Percentiles rank a stretch among this genome's conserved stretches.
Evolutionary conservation across 2,329 filamentous ascomycete genomes (phyloP).

Genomic region (Epichloe sp.): DNA sequence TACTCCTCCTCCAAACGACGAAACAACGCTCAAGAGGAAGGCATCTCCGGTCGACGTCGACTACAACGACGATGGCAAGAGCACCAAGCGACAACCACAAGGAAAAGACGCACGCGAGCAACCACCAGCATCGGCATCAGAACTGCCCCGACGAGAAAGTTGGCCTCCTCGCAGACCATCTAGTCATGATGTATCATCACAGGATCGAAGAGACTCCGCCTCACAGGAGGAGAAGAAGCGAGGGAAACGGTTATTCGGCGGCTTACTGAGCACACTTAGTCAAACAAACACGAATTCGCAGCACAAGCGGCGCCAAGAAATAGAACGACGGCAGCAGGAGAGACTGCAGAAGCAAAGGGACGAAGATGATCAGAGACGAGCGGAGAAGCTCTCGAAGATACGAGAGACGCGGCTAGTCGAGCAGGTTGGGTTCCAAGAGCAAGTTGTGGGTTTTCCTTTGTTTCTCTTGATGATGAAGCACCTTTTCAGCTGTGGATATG

Average conservation of each 20-base stretch:
- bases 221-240: constrained; percentile 67
- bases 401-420: constrained; percentile 49
- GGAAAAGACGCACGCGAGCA: constrained; percentile 12
- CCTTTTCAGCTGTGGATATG: background rate
- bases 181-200: background rate
- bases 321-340: constrained; percentile 69
- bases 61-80: constrained; percentile 11
- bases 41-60: constrained; percentile 11
- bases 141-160: background rate
- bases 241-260: constrained; percentile 75
- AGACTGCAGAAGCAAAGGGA: constrained; percentile 59
- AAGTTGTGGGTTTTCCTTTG: constrained; percentile 42
- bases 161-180: constrained; percentile 4
- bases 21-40: constrained; percentile 17
- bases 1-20: background rate
- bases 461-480: too few relatives aligned
- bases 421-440: constrained; percentile 62
- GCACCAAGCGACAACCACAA: constrained; percentile 8
- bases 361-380: constrained; percentile 55
- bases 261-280: constrained; percentile 63
- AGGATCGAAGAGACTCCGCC: constrained; percentile 13
- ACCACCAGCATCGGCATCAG: background rate
- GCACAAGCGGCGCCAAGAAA: constrained; percentile 62
- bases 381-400: constrained; percentile 51
- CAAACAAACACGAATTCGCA: constrained; percentile 50